Evolutionary conservation across 139 green algal genomes (phyloP).

Genomic region (Coelastrella sp.): DNA sequence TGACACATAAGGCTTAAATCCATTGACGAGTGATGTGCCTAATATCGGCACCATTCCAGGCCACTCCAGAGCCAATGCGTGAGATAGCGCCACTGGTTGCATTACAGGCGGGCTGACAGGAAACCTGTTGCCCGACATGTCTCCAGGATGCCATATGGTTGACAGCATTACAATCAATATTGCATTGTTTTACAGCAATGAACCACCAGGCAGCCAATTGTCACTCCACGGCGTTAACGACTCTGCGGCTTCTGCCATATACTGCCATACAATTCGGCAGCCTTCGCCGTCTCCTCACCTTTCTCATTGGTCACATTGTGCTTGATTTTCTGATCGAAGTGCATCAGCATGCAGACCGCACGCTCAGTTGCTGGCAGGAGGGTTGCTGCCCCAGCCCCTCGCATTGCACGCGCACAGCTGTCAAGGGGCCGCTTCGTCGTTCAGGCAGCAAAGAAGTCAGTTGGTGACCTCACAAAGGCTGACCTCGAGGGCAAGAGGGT

Average conservation of each 20-base stretch:
- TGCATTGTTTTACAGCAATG: neutral
- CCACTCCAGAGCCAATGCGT: no score
- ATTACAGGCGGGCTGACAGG: no score
- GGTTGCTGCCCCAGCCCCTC: constrained; percentile 33
- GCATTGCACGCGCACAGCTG: neutral
- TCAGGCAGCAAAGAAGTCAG: constrained; percentile 81
- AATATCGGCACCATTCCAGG: no score
- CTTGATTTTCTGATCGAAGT: neutral
- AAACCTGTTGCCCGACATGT: no score
- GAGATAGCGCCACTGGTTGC: no score
- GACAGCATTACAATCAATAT: no score
- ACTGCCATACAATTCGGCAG: neutral
- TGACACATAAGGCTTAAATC: no score
- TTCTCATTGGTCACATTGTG: neutral
- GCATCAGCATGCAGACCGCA: neutral
- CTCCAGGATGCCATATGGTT: no score
- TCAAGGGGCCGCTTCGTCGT: constrained; percentile 16
- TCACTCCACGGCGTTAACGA: constrained; percentile 10
- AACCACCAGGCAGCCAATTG: neutral
- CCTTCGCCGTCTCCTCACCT: neutral
- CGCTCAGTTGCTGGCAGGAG: constrained; percentile 26
- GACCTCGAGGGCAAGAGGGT: constrained; percentile 96
- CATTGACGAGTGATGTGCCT: no score
- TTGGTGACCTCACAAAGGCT: constrained; percentile 90
- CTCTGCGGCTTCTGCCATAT: neutral